phyloP scores from a whole-genome alignment of 83 land plant genomes.

The Diphasiastrum complanatum region DNA sequence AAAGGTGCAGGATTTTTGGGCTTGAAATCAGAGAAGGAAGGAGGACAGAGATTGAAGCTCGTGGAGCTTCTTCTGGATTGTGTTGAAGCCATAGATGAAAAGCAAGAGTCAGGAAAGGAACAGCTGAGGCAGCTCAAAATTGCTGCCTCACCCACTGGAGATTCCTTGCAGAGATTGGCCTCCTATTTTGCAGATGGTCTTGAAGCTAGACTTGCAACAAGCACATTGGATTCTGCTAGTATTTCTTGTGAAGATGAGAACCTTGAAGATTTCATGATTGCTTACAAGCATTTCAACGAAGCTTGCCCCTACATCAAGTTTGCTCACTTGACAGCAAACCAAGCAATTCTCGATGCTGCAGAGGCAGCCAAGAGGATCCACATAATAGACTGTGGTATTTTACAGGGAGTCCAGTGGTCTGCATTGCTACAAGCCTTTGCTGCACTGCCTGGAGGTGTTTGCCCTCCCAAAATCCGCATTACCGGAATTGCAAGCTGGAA shows the following conservation, averaged over 20 bases:
- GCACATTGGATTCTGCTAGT: no score
- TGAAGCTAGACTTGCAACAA: neutral
- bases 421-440: slow-evolving; percentile 2
- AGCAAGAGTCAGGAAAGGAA: neutral
- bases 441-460: neutral
- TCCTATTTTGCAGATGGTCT: neutral
- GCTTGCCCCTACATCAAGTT: neutral
- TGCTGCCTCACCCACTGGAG: neutral
- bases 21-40: neutral
- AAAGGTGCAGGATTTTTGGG: neutral
- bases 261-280: neutral
- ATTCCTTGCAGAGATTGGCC: neutral
- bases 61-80: neutral
- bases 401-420: neutral
- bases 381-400: neutral
- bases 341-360: neutral
- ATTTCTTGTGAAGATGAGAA: neutral
- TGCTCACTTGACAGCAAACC: neutral
- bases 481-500: neutral
- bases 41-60: neutral
- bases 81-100: neutral
- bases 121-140: neutral
- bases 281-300: neutral
- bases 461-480: neutral
- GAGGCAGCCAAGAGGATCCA: neutral